Conservation (phyloP, 2,329 filamentous ascomycete species). For the Cladosporium austrohemisphaericum region DNA sequence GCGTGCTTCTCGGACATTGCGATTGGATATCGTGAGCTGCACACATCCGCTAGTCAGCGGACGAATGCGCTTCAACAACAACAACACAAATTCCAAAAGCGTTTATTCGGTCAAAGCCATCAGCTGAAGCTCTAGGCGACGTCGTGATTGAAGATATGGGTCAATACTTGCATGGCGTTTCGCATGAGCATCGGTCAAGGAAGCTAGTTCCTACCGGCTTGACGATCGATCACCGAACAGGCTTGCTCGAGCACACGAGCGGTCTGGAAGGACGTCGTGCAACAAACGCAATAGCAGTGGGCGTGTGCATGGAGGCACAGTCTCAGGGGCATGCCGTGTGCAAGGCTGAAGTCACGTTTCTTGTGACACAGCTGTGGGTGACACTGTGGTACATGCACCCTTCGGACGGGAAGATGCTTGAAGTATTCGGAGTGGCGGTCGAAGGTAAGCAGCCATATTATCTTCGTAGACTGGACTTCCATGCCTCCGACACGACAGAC, state of each 20-base stretch:
- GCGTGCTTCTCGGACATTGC: neutral
- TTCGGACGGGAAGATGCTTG: slow-evolving; percentile 1
- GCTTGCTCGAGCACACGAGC: slow-evolving; percentile 2
- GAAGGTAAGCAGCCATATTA: too few relatives aligned
- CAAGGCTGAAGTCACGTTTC: slow-evolving; percentile 3
- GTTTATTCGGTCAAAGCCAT: neutral
- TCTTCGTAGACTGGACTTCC: too few relatives aligned
- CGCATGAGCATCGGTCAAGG: too few relatives aligned
- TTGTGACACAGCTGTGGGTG: neutral
- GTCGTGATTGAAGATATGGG: neutral
- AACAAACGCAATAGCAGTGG: slow-evolving; percentile 1
- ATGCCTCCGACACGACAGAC: too few relatives aligned
- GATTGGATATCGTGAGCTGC: neutral
- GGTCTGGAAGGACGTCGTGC: slow-evolving; percentile 12
- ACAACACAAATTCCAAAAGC: too few relatives aligned
- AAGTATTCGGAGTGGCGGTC: too few relatives aligned
- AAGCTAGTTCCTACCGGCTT: too few relatives aligned
- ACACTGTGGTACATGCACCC: slow-evolving; percentile 9
- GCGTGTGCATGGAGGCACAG: slow-evolving; percentile 16
- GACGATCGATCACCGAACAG: too few relatives aligned
- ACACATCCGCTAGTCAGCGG: neutral
- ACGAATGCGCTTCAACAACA: too few relatives aligned
- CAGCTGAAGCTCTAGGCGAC: neutral
- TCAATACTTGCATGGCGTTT: neutral
- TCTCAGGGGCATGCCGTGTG: slow-evolving; percentile 17